Percentiles rank a stretch among this genome's conserved stretches.
These are phyloP conservation scores for Mucor piriformis DNA, from an alignment of 371 early-diverging fungal genomes.

Conservation along the genomic window DNA sequence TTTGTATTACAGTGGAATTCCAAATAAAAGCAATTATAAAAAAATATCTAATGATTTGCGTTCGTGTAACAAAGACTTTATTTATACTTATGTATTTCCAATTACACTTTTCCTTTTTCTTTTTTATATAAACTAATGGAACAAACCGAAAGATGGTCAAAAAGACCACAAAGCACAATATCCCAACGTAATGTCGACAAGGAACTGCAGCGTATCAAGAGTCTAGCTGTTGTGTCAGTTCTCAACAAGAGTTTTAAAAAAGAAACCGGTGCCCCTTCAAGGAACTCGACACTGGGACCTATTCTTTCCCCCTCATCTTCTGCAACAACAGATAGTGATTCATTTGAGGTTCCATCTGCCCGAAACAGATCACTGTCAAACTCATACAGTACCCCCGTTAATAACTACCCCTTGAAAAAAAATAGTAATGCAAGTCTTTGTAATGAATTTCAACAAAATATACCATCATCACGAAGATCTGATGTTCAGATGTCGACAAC, in stretches of 20 bases:
- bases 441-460: constrained; percentile 4
- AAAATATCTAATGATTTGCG: background rate
- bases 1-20: background rate
- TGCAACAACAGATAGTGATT: constrained; percentile 2
- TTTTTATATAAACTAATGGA: constrained; percentile 15
- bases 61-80: constrained; percentile 7
- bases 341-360: background rate
- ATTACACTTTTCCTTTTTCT: background rate
- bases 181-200: constrained; percentile 33
- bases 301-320: constrained; percentile 20
- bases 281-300: constrained; percentile 2
- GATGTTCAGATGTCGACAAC: background rate
- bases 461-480: background rate
- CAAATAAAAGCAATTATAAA: background rate
- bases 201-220: constrained; percentile 48
- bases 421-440: constrained; percentile 19
- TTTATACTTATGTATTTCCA: background rate
- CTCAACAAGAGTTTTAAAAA: constrained; percentile 35
- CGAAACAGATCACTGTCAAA: constrained; percentile 1
- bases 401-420: constrained; percentile 1
- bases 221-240: constrained; percentile 47
- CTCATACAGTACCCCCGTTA: background rate
- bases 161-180: constrained; percentile 6
- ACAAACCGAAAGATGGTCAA: background rate
- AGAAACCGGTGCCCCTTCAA: constrained; percentile 19